phyloP scores from a whole-genome alignment of 176 grass and related monocot species.

The Aegilops longissima region DNA sequence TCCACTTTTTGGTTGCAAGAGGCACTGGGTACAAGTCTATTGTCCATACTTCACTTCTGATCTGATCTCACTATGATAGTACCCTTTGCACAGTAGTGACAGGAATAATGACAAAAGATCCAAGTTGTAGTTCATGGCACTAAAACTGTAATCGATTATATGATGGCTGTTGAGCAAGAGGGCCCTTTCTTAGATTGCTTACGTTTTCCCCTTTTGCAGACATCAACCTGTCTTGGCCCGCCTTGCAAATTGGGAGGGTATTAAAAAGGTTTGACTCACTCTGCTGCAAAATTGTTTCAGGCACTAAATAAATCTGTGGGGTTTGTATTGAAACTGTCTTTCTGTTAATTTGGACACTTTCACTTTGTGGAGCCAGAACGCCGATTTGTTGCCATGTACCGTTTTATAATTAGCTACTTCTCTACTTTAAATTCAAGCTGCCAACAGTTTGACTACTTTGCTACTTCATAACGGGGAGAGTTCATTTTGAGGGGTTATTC shows the following conservation, averaged over 20 bases:
- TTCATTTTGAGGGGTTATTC: not conserved
- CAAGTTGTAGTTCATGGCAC: not conserved
- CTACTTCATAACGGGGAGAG: not conserved
- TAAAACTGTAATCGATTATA: conserved; percentile 6
- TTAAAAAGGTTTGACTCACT: conserved; percentile 66
- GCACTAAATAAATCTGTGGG: not conserved
- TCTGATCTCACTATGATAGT: conserved; percentile 14
- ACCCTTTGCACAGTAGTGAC: not conserved
- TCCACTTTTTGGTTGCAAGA: conserved; percentile 15
- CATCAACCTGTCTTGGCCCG: conserved; percentile 79
- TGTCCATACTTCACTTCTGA: not conserved
- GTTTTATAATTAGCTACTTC: conserved; percentile 13
- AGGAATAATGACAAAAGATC: not conserved
- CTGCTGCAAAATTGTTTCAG: conserved; percentile 12
- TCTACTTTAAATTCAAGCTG: not conserved
- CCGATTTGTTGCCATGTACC: not conserved
- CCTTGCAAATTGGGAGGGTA: conserved; percentile 95
- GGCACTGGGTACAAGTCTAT: not conserved
- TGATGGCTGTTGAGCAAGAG: not conserved
- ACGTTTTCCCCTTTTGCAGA: conserved; percentile 38
- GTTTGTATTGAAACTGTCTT: conserved; percentile 20
- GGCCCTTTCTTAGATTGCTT: conserved; percentile 13
- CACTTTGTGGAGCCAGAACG: not conserved
- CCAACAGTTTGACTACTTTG: conserved; percentile 2
- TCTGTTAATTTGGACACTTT: not conserved